These are phyloP conservation scores for Deinandra increscens DNA, from an alignment of 129 eudicot species.

Conservation along the genomic window DNA sequence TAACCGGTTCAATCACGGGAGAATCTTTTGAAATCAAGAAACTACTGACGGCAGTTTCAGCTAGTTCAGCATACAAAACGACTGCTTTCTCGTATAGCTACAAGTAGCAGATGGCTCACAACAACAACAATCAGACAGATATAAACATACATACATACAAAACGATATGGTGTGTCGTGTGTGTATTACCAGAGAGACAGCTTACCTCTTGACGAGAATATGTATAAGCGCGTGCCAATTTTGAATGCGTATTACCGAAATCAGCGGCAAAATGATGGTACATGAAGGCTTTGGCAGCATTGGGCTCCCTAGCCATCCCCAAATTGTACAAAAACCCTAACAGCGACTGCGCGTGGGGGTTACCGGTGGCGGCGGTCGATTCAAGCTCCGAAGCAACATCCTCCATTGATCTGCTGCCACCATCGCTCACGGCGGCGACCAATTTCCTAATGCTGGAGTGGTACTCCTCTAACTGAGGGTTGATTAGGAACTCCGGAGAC, in stretches of 20 bases:
- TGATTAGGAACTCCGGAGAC: neutral
- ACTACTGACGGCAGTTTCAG: constrained; percentile 91
- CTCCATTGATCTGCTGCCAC: constrained; percentile 57
- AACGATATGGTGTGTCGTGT: neutral
- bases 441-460: constrained; percentile 50
- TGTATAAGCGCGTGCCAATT: constrained; percentile 73
- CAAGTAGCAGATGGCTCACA: constrained; percentile 26
- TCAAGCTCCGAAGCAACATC: constrained; percentile 67
- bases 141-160: neutral
- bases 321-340: constrained; percentile 65
- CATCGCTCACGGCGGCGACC: constrained; percentile 51
- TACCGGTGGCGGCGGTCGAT: constrained; percentile 49
- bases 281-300: constrained; percentile 66
- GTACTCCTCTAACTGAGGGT: constrained; percentile 29
- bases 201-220: constrained; percentile 79
- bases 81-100: constrained; percentile 92
- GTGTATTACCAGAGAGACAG: neutral
- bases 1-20: constrained; percentile 83
- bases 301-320: constrained; percentile 66
- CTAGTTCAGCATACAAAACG: constrained; percentile 81
- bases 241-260: constrained; percentile 72
- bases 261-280: constrained; percentile 72
- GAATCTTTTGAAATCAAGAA: constrained; percentile 87
- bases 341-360: constrained; percentile 72
- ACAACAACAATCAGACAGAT: neutral